Percentiles rank a stretch among this genome's conserved stretches.
phyloP scores from a whole-genome alignment of 352 stramenopile species.

The Phytophthora nicotianae region DNA sequence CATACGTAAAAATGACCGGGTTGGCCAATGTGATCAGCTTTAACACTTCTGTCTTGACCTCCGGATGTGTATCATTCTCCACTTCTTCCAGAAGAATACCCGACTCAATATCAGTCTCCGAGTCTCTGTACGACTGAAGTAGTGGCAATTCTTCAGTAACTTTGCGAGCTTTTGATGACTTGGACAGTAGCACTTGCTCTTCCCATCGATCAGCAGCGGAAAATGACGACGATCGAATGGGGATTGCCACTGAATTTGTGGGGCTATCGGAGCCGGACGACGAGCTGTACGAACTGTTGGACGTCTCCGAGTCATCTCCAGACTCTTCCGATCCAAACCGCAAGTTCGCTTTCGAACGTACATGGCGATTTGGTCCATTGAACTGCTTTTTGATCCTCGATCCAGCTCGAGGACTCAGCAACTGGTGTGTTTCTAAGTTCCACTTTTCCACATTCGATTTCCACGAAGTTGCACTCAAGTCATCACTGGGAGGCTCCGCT shows the following conservation, averaged over 20 bases:
- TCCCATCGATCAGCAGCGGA: constrained; percentile 22
- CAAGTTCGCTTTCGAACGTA: constrained; percentile 12
- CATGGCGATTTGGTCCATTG: constrained; percentile 8
- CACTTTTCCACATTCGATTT: constrained; percentile 52
- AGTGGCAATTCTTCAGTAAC: constrained; percentile 44
- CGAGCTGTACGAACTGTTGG: constrained; percentile 41
- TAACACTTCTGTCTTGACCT: constrained; percentile 43
- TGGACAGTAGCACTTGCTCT: constrained; percentile 5
- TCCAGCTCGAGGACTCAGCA: constrained; percentile 40
- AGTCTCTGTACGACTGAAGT: constrained; percentile 32
- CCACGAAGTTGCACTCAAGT: constrained; percentile 36
- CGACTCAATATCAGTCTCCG: constrained; percentile 32
- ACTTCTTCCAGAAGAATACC: constrained; percentile 21
- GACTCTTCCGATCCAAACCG: constrained; percentile 34
- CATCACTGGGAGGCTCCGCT: constrained; percentile 15
- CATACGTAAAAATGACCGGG: constrained; percentile 73
- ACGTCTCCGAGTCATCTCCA: constrained; percentile 51
- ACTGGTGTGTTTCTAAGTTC: constrained; percentile 34
- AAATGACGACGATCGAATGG: constrained; percentile 28
- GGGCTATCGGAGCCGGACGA: constrained; percentile 32
- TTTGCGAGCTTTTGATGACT: constrained; percentile 26
- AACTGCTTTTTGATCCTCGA: constrained; percentile 38
- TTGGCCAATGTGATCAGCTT: constrained; percentile 51
- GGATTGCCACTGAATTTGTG: constrained; percentile 11
- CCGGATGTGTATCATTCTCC: constrained; percentile 12